Conservation (phyloP, 2,329 filamentous ascomycete genomes). For the Neobulgaria alba region DNA sequence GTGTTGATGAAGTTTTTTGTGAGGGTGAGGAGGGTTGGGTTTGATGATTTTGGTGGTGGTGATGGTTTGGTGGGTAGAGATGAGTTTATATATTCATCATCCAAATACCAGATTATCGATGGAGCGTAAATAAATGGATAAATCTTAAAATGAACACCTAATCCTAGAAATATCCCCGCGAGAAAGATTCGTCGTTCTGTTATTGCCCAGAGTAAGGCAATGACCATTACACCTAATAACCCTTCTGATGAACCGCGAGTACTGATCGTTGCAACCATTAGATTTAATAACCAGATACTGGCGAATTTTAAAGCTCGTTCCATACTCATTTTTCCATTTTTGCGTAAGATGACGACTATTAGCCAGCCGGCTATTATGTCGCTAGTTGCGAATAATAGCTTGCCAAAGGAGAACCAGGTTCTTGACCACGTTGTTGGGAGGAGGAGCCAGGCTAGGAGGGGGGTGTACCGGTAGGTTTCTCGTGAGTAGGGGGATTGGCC, state of each 20-base stretch:
- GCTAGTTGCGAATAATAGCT: constrained; percentile 73
- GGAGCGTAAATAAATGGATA: constrained; percentile 95
- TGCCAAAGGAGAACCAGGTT: constrained; percentile 69
- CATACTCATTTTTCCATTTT: constrained; percentile 25
- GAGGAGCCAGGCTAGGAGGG: constrained; percentile 83
- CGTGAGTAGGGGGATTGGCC: constrained; percentile 71
- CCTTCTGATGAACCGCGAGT: constrained; percentile 93
- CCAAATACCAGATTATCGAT: constrained; percentile 74
- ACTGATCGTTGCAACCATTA: constrained; percentile 96
- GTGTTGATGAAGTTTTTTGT: constrained; percentile 40
- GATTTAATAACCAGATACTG: constrained; percentile 88
- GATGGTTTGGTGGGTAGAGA: constrained; percentile 22
- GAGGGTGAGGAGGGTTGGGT: constrained; percentile 17
- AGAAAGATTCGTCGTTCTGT: constrained; percentile 51
- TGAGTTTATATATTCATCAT: constrained; percentile 36
- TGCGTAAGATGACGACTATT: constrained; percentile 48
- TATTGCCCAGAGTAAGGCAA: constrained; percentile 76
- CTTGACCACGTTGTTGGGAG: constrained; percentile 61
- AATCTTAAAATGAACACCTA: constrained; percentile 95
- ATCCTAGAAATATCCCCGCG: constrained; percentile 67
- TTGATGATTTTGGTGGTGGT: constrained; percentile 15
- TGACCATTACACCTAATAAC: constrained; percentile 74
- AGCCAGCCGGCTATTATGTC: constrained; percentile 82
- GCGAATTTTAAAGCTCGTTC: constrained; percentile 64
- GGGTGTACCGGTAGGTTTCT: constrained; percentile 95